Percentiles rank a stretch among this genome's conserved stretches.
These are phyloP conservation scores for Eucalyptus lansdowneana DNA, from an alignment of 345 rosid species.

Conservation along the genomic window DNA sequence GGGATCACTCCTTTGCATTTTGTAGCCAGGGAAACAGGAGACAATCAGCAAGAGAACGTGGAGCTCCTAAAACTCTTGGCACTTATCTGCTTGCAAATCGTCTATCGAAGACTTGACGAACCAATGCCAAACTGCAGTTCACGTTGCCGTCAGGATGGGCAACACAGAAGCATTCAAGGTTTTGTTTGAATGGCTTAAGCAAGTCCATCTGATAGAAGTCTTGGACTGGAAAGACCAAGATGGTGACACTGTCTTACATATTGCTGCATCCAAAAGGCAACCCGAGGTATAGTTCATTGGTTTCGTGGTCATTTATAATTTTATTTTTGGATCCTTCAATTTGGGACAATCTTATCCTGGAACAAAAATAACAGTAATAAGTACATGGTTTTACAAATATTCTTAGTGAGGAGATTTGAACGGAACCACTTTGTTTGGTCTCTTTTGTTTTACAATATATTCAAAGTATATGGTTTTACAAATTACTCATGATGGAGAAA, in stretches of 20 bases:
- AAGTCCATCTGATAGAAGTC: background rate
- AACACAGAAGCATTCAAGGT: background rate
- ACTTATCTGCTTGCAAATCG: background rate
- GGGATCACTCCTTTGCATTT: background rate
- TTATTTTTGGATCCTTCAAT: background rate
- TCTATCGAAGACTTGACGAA: background rate
- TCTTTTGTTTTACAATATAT: too few species aligned
- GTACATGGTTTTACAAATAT: background rate
- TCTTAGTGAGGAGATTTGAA: background rate
- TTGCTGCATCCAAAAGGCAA: background rate
- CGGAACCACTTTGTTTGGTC: background rate
- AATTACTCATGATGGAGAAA: background rate
- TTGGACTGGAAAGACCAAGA: background rate
- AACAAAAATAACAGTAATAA: background rate
- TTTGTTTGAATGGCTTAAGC: background rate
- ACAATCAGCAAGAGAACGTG: background rate
- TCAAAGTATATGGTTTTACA: background rate
- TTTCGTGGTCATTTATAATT: background rate
- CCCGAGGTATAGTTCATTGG: background rate
- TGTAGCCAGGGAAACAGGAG: background rate
- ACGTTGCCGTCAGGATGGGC: rapidly evolving
- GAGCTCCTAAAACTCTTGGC: background rate
- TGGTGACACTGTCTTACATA: background rate
- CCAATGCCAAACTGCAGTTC: background rate
- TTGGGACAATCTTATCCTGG: background rate